Evolutionary conservation across 106 monocot genomes (phyloP), one percentile per base, ranked within the genome.

Genomic region (Agapanthus africanus): DNA sequence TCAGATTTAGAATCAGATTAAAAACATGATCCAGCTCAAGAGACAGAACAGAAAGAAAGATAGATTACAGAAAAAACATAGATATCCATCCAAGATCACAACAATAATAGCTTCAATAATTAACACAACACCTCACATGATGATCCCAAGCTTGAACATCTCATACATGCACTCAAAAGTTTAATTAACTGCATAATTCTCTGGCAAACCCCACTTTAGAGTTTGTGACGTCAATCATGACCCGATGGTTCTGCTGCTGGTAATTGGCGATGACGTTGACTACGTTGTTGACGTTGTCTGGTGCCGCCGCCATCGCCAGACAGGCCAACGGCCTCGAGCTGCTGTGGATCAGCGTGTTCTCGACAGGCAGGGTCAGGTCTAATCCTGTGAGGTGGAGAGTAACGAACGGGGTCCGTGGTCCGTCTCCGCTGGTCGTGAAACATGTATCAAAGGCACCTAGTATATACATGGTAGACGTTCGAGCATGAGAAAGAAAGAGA

Each of bases 281-380:
- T 31, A 87, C 91, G 15, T 74, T 27, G 71, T 91, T 87, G 14
- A 91, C 81, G 44, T 84, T 82, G 15, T 54, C 56, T 42, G 91
- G 91, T 51, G 81, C 81, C 56, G 76, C 81, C 16, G 85, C 90
- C 77, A 86, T 80, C 54, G 86, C 89, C 32, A 89, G 68, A 70
- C 92, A 92, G 0, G 89, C 89, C 57, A 92, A 40, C 65, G 87
- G 86, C 66, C 54, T 79, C 23, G 78, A 70, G 62, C 84, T 87
- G 79, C 97, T 99, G 74, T 99, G 97, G 16, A 99, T 99, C 70
- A 92, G 37, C 28, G 89, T 74, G 80, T 92, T 99, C 83, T 92
- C 92, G 65, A 76, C 74, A 8, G 92, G 97, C 63, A 99, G 74
- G 54, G 13, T 41, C 57, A 95, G 66, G 38, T 95, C 76, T 61